These are phyloP conservation scores for Mikania micrantha DNA, from an alignment of 129 eudicot species.

Conservation along the genomic window DNA sequence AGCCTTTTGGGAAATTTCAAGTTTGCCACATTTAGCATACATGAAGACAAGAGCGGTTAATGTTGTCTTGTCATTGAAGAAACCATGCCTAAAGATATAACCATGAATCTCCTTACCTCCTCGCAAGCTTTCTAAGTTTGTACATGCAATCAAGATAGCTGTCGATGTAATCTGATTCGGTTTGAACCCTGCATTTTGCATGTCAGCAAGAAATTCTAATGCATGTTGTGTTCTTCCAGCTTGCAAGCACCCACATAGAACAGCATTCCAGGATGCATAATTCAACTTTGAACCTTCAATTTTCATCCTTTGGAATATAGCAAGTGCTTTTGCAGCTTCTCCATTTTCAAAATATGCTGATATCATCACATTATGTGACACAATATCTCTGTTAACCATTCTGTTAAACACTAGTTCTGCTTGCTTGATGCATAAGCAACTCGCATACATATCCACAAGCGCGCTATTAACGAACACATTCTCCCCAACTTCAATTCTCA, in stretches of 20 bases:
- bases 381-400: conserved; percentile 38
- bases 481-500: conserved; percentile 30
- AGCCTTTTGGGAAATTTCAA: conserved; percentile 34
- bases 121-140: conserved; percentile 53
- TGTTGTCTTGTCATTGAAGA: conserved; percentile 43
- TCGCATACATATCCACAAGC: conserved; percentile 58
- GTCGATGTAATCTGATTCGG: conserved; percentile 74
- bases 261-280: conserved; percentile 71
- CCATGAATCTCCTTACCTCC: conserved; percentile 74
- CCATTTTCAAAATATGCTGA: conserved; percentile 51
- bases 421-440: conserved; percentile 41
- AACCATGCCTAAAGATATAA: conserved; percentile 39
- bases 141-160: conserved; percentile 50
- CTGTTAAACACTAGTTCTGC: conserved; percentile 42
- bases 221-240: conserved; percentile 56
- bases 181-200: conserved; percentile 49
- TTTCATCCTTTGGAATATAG: conserved; percentile 37
- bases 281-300: conserved; percentile 33
- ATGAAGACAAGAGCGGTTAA: conserved; percentile 61
- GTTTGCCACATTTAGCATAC: conserved; percentile 80
- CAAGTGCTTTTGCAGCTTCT: conserved; percentile 41
- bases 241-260: conserved; percentile 57
- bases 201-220: conserved; percentile 41
- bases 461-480: conserved; percentile 51
- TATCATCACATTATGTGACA: conserved; percentile 54